Base-by-base conservation (phyloP, 768 basidiomycete genomes). In the Mycena galopus region DNA sequence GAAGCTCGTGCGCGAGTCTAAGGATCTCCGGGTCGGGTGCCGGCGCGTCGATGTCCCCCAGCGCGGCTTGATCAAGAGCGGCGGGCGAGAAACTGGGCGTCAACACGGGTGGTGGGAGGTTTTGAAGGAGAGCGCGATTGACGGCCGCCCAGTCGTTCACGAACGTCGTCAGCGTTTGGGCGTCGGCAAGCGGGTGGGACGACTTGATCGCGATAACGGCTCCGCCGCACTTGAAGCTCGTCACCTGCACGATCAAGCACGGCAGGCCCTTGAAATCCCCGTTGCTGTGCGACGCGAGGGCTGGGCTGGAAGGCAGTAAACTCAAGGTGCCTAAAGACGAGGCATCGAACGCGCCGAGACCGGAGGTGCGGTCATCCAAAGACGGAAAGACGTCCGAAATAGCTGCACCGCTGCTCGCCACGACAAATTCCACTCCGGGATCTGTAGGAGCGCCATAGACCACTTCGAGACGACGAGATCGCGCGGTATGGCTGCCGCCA, bases 111-210 rank as follows among this genome's bases (percentile, higher is more conserved):
- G 57, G 19, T 3, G 71, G 30, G n/a, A 29, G 57, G 19, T 70
- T 63, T 4, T 23, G 60, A 23, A 68, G 16, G 2, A 77, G 62
- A 1, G 79, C 77, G 30, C 81, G 76, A 37, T 81, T 75, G 17
- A 80, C 69, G 1, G 74, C 60, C 19, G 80, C 79, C 84, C 84
- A 85, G 69, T 82, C 80, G n/a, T 79, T 77, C 23, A 80, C 73
- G 66, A 85, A 85, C 11, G 75, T 76, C 19, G 78, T 60, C 65
- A 85, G 60, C 3, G 82, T 77, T 39, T 82, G 82, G 11, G 83
- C 84, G 65, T 85, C 84, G 9, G 81, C 84, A 9, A 85, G 50
- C 1, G 79, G 75, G 62, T 84, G 84, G 8, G 79, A 77, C 29
- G 82, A 63, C 75, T 82, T 80, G n/a, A 82, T 60, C 16, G 77